Evolutionary conservation across 176 grass and related monocot species (phyloP), one percentile per base, ranked within the genome.

Genomic region (Carex parvula): DNA sequence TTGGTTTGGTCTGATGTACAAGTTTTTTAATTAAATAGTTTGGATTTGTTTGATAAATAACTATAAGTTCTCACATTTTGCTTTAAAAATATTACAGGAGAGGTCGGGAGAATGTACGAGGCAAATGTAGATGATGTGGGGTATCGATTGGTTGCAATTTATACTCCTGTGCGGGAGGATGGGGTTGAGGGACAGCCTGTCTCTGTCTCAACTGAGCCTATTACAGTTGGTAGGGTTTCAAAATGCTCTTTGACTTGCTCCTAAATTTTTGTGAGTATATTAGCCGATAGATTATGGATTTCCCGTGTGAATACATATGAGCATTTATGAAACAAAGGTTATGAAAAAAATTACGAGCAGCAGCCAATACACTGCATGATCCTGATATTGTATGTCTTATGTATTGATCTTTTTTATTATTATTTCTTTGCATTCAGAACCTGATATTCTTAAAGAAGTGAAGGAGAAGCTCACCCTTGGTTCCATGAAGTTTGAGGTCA

Each of bases 71-170:
- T 60, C 39, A 78, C 12, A 84, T 73, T 39, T 60, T 42, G 24
- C n/a, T 85, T 10, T 80, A 84, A 10, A 71, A 10, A 71, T 53
- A 58, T 77, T 75, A 35, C 91, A 99, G 96, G 93, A 1, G 93
- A 99, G 88, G 86, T 76, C 60, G 91, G 91, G 80, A 89, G 88
- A 88, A 95, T 85, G 85, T 99, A 95, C 58, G 96, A 99, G 89
- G 96, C 96, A 77, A 99, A 99, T 81, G 93, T 95, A 64, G 96
- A 99, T 64, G 93, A 99, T 81, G 96, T 95, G 80, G 96, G 89
- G 18, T 99, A 99, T 71, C 91, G 93, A 87, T 80, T 99, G 85
- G 96, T 98, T 68, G 93, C 81, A 83, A 91, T 99, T 85, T 99
- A 99, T 67, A 95, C 96, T 61, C 96, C 93, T 41, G 87, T 95